Conservation (phyloP, 495 filamentous ascomycete genomes). For the Antarctomyces pellizariae region DNA sequence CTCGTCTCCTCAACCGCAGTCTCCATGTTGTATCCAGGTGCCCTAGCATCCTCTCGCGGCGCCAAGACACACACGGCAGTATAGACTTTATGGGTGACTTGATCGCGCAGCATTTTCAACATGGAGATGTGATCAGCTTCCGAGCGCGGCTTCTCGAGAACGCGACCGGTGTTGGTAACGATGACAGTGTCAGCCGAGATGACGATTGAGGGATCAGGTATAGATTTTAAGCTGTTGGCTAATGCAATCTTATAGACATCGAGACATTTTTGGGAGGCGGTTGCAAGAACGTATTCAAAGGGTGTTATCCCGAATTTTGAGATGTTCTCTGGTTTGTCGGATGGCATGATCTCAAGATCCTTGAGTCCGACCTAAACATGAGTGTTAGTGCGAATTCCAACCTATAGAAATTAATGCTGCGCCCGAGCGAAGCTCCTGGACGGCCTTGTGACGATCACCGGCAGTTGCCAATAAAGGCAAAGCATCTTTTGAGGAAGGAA, state of each 20-base stretch:
- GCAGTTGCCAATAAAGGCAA: too few relatives aligned
- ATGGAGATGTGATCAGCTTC: slow-evolving; percentile 65
- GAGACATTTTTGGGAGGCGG: slow-evolving; percentile 59
- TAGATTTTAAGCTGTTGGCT: slow-evolving; percentile 13
- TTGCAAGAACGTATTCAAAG: slow-evolving; percentile 76
- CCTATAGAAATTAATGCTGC: too few relatives aligned
- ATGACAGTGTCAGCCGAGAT: slow-evolving; percentile 86
- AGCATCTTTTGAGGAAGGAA: too few relatives aligned
- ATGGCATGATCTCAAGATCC: slow-evolving; percentile 62
- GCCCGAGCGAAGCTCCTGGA: too few relatives aligned
- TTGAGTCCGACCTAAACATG: slow-evolving; percentile 36
- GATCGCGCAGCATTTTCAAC: slow-evolving; percentile 58
- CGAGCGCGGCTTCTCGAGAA: slow-evolving; percentile 72
- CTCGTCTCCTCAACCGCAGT: slow-evolving; percentile 66
- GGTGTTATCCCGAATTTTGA: slow-evolving; percentile 50
- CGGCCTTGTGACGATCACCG: too few relatives aligned
- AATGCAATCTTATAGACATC: slow-evolving; percentile 52
- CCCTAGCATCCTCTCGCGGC: slow-evolving; percentile 46
- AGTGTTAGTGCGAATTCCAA: slow-evolving; percentile 1
- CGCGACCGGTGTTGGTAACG: slow-evolving; percentile 43
- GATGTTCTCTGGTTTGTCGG: slow-evolving; percentile 56
- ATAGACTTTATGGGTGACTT: slow-evolving; percentile 44
- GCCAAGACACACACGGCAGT: slow-evolving; percentile 66
- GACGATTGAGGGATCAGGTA: slow-evolving; percentile 54
- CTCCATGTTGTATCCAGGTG: slow-evolving; percentile 72